These are phyloP conservation scores for Yarrowia yakushimensis DNA, from an alignment of 805 yeast species.

Conservation along the genomic window DNA sequence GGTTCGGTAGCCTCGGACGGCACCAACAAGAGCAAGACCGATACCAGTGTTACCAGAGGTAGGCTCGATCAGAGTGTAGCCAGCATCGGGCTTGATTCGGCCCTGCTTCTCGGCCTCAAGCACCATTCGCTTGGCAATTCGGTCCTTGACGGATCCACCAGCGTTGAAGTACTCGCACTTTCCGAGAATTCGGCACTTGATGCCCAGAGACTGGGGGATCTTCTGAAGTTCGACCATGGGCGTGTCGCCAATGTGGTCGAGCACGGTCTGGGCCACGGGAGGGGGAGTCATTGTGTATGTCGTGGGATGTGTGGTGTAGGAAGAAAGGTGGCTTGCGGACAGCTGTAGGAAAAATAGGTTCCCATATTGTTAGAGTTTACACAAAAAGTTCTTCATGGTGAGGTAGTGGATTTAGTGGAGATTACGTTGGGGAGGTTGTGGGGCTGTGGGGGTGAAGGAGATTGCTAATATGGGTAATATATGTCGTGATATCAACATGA, in stretches of 20 bases:
- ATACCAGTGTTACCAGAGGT: conserved; percentile 92
- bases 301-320: neutral
- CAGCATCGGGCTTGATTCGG: conserved; percentile 62
- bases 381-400: neutral
- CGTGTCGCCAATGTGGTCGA: conserved; percentile 81
- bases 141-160: conserved; percentile 87
- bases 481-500: no score
- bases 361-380: neutral
- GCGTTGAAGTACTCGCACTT: conserved; percentile 81
- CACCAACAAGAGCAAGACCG: conserved; percentile 82
- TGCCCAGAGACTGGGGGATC: conserved; percentile 71
- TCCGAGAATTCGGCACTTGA: conserved; percentile 61
- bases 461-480: no score
- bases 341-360: neutral
- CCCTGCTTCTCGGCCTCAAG: conserved; percentile 79
- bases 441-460: no score
- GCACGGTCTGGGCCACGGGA: conserved; percentile 49
- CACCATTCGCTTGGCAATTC: conserved; percentile 83
- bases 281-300: conserved; percentile 34
- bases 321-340: neutral
- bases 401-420: neutral
- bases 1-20: conserved; percentile 80
- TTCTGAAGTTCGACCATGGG: conserved; percentile 72
- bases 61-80: conserved; percentile 80
- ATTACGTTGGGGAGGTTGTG: neutral